A percentile compares a stretch with the other conserved stretches of the same genome.
These are phyloP conservation scores for Penicillium paradoxum DNA, from an alignment of 495 filamentous ascomycete genomes.

Conservation along the genomic window DNA sequence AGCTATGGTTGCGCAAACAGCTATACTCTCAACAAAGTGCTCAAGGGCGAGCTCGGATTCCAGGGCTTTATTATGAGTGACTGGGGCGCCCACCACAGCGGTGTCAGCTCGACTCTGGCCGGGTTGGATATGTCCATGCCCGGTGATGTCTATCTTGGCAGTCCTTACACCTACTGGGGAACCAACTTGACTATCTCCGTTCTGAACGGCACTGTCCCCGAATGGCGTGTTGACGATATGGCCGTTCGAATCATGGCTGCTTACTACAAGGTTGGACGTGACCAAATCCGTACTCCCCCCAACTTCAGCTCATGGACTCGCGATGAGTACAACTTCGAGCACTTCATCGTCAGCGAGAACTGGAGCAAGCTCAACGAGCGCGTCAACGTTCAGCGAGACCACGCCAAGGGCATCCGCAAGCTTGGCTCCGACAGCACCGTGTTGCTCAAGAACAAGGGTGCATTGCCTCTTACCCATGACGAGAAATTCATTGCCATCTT, in stretches of 20 bases:
- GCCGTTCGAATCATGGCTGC: slow-evolving; percentile 87
- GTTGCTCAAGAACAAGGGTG: slow-evolving; percentile 78
- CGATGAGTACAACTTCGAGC: slow-evolving; percentile 66
- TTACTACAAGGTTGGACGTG: slow-evolving; percentile 83
- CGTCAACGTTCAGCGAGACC: slow-evolving; percentile 76
- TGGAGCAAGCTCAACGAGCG: slow-evolving; percentile 73
- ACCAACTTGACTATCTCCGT: slow-evolving; percentile 80
- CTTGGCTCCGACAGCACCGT: slow-evolving; percentile 75
- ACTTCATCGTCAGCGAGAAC: slow-evolving; percentile 55
- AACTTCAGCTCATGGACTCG: slow-evolving; percentile 87
- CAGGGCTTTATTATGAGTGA: slow-evolving; percentile 93
- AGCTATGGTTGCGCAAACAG: slow-evolving; percentile 67
- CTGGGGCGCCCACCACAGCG: slow-evolving; percentile 83
- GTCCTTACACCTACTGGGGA: slow-evolving; percentile 74
- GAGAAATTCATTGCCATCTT: slow-evolving; percentile 77
- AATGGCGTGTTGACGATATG: slow-evolving; percentile 93
- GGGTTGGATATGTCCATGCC: slow-evolving; percentile 97
- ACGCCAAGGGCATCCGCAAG: slow-evolving; percentile 65
- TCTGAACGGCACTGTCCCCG: slow-evolving; percentile 84
- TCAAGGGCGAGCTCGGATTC: slow-evolving; percentile 91
- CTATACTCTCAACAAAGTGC: slow-evolving; percentile 69
- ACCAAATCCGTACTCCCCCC: slow-evolving; percentile 55
- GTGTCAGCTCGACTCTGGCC: slow-evolving; percentile 71
- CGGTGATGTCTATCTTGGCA: slow-evolving; percentile 73
- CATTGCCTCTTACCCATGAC: slow-evolving; percentile 69